Evolutionary conservation across 768 basidiomycete genomes (phyloP), one percentile per base, ranked within the genome.

Genomic region (Trametes elegans): DNA sequence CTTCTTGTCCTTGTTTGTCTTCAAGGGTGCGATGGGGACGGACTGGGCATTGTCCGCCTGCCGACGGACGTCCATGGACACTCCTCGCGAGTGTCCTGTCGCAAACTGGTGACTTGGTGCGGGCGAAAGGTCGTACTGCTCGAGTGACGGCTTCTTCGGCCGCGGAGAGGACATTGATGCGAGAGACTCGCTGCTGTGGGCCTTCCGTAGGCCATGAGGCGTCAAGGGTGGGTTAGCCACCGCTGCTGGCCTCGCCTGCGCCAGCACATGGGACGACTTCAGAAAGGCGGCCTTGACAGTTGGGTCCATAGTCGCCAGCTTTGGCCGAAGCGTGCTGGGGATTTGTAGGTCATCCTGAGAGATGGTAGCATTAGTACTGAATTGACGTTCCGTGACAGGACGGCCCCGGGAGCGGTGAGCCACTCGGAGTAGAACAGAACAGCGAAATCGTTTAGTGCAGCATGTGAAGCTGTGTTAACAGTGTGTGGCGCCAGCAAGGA

Each of bases 201-300:
- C 83, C 60, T 81, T 81, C 40, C 90, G 83, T 29, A 91, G 69
- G 18, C 80, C 72, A 43, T 79, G 78, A 24, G 86, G 81, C 4
- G 82, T 79, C 16, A 66, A 60, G 2, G 81, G 79, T 3, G 56
- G 42, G 40, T 43, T 34, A 71, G 71, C 21, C 55, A 29, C 19
- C 60, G 64, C 49, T 14, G 40, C 42, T 23, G 68, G 64, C 26
- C 73, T 73, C 55, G 71, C 76, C 7, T 74, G 68, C 18, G 78
- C 71, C 68, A 90, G 73, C 24, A 80, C 79, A 27, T 87, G 83
- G 0, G 91, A 92, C 0, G 90, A 91, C 66, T 90, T 92, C 52
- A 96, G 75, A 90, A 96, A 94, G 11, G 89, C 90, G 5, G 89
- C 91, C 67, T 96, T 96, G 45, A 96, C 88, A 1, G 87, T 83